Evolutionary conservation across 495 filamentous ascomycete species (phyloP).

Genomic region (Sphaerosporella brunnea): DNA sequence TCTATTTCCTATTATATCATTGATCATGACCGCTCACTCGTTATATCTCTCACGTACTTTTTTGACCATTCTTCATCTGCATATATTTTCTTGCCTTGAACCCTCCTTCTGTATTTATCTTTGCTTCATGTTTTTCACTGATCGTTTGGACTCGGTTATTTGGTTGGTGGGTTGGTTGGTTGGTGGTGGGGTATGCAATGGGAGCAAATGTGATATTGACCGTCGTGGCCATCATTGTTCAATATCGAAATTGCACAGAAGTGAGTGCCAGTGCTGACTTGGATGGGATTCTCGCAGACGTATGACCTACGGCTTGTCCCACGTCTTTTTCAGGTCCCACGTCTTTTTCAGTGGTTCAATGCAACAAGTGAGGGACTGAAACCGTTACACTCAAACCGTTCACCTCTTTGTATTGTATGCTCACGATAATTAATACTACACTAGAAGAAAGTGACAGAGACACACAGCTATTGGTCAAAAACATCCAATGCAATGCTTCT

Average conservation of each 20-base stretch:
- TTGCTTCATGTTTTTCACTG: background rate
- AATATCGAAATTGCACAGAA: background rate
- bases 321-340: background rate
- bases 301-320: background rate
- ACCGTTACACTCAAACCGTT: background rate
- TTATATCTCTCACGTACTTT: too few relatives aligned
- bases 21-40: too few relatives aligned
- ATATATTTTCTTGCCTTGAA: background rate
- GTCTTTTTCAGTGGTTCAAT: too few relatives aligned
- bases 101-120: background rate
- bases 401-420: background rate
- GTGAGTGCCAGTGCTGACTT: background rate
- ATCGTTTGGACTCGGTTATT: background rate
- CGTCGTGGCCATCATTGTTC: background rate
- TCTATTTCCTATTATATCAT: too few relatives aligned
- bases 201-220: too few relatives aligned
- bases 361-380: background rate
- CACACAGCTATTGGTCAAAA: background rate
- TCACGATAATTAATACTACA: background rate
- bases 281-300: too few relatives aligned
- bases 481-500: background rate
- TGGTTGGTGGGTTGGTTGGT: too few relatives aligned
- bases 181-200: too few relatives aligned
- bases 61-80: too few relatives aligned
- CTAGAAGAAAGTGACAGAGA: background rate